Evolutionary conservation across 768 basidiomycete genomes (phyloP), one percentile per base, ranked within the genome.

Genomic region (Cyathus striatus): DNA sequence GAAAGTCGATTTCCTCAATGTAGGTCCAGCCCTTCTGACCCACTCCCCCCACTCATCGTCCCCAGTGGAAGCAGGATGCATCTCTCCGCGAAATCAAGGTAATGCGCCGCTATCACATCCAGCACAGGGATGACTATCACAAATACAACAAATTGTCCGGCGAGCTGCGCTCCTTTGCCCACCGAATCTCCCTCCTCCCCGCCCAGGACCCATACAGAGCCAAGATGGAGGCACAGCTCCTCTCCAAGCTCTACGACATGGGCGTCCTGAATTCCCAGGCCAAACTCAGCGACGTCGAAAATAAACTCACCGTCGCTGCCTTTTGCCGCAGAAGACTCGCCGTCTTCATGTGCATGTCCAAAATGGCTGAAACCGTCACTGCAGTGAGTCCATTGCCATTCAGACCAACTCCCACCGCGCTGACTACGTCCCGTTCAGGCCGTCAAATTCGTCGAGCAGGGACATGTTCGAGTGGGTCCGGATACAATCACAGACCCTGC

Each of bases 141-240:
- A 92, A 90, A 86, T 99, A 98, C 73, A 99, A 99, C 74, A 94
- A 90, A 61, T 74, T 99, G 16, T 91, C 86, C 56, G 96, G 96
- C 27, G 78, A 86, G 3, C 68, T 97, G 34, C 79, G 93, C 35
- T 78, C 85, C 2, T 81, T 86, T 59, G 88, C 91, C 0, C 92
- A 97, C 65, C 81, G 90, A 17, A 58, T 97, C 36, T 84, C 94
- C 14, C 70, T 91, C 20, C 79, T 99, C 7, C 90, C 96, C 1
- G 72, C 89, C 0, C 81, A 90, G 52, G 95, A 98, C 63, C 88
- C 92, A 3, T 90, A 90, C 63, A 79, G 95, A 16, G 49, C 81
- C 4, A 78, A 83, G 43, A 90, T 89, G 80, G 88, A 99, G 65
- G 79, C 66, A 34, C 84, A 90, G 53, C 72, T 98, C 17, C 79